phyloP scores from a whole-genome alignment of 805 yeast species.

The Metschnikowia cubensis region DNA sequence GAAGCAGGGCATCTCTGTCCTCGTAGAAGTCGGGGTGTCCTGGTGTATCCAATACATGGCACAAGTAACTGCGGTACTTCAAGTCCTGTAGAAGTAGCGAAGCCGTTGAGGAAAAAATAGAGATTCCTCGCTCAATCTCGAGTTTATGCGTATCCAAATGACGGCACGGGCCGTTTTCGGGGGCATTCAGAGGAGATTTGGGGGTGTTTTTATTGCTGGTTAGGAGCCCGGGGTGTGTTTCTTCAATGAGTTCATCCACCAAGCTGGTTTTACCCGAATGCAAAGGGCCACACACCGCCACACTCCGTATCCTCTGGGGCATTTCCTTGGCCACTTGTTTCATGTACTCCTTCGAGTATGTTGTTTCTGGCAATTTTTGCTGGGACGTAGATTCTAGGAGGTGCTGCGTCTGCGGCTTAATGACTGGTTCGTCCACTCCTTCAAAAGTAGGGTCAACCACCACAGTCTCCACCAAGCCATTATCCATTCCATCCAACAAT shows the following conservation, averaged over 20 bases:
- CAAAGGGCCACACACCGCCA: slow-evolving; percentile 74
- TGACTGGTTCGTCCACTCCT: slow-evolving; percentile 53
- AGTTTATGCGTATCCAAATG: slow-evolving; percentile 70
- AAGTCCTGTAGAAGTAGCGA: slow-evolving; percentile 55
- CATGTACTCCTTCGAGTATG: slow-evolving; percentile 63
- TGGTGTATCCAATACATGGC: slow-evolving; percentile 80
- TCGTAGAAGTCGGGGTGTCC: slow-evolving; percentile 87
- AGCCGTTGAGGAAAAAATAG: slow-evolving; percentile 61
- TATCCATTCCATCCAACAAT: neutral
- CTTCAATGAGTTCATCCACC: slow-evolving; percentile 60
- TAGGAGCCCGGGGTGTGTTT: slow-evolving; percentile 49
- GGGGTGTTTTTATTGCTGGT: slow-evolving; percentile 24
- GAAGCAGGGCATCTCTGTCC: slow-evolving; percentile 57
- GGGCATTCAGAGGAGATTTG: too few species aligned
- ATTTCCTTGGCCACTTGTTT: slow-evolving; percentile 38
- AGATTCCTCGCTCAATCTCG: slow-evolving; percentile 67
- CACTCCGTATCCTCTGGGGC: slow-evolving; percentile 67
- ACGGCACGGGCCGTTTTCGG: slow-evolving; percentile 41
- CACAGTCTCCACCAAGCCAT: slow-evolving; percentile 11
- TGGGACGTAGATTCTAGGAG: slow-evolving; percentile 33
- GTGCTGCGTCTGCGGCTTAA: slow-evolving; percentile 48
- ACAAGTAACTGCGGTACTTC: slow-evolving; percentile 47
- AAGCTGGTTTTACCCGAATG: slow-evolving; percentile 86
- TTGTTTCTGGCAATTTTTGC: slow-evolving; percentile 51
- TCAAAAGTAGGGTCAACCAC: slow-evolving; percentile 15